Conservation (phyloP, 768 basidiomycete species). For the Termitomyces sp. region DNA sequence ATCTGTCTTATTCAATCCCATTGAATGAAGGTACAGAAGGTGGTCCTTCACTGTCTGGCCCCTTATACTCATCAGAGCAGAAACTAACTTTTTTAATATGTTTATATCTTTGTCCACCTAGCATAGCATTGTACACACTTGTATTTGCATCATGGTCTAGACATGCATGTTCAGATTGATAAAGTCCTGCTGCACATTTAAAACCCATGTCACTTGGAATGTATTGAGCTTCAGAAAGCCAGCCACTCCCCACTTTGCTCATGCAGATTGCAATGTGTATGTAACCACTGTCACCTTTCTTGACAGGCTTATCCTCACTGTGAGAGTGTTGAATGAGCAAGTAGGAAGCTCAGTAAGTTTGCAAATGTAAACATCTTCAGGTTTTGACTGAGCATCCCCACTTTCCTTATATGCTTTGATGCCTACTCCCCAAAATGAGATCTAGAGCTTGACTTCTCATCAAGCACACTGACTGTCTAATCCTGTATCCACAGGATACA, state of each 20-base stretch:
- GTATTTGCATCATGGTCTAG: background rate
- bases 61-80: no score
- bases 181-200: background rate
- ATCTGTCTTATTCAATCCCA: no score
- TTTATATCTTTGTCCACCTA: no score
- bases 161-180: background rate
- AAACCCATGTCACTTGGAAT: background rate
- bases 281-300: background rate
- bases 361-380: background rate
- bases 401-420: no score
- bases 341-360: background rate
- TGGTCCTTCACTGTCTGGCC: no score
- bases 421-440: no score
- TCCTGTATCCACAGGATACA: slow-evolving; percentile 17
- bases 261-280: background rate
- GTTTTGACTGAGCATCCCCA: no score
- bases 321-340: background rate
- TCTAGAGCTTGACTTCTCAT: no score
- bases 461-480: slow-evolving; percentile 1
- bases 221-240: background rate
- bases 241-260: background rate
- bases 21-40: no score
- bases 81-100: no score
- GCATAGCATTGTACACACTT: no score
- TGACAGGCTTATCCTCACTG: background rate